Conservation (phyloP, 305 asterid species). For the Rubia tinctorum region DNA sequence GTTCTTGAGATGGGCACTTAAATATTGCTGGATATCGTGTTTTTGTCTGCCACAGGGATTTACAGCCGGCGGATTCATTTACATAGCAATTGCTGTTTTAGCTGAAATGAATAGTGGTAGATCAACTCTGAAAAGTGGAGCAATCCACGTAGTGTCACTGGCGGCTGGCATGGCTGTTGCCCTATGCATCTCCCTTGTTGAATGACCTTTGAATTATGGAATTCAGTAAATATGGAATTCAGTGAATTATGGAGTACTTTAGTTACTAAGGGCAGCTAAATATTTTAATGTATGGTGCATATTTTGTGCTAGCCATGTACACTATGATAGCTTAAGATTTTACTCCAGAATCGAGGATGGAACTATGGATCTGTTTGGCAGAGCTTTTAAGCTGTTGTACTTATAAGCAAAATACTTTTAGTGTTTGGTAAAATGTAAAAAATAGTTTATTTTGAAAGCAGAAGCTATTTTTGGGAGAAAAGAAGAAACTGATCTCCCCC, state of each 20-base stretch:
- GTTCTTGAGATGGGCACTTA: neutral
- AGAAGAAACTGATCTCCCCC: no score
- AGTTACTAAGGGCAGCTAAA: neutral
- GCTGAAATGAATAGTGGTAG: constrained; percentile 74
- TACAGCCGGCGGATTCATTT: constrained; percentile 95
- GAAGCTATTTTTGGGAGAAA: no score
- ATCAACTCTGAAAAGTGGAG: constrained; percentile 43
- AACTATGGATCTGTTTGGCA: no score
- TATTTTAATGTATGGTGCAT: neutral
- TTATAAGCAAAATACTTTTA: no score
- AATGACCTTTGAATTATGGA: constrained; percentile 33
- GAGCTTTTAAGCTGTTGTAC: no score
- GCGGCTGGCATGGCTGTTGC: constrained; percentile 80
- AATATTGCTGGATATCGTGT: neutral
- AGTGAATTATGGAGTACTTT: no score
- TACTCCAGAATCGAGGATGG: neutral
- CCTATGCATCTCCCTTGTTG: constrained; percentile 82
- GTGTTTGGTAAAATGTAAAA: no score
- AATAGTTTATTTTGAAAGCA: no score
- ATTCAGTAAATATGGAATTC: no score
- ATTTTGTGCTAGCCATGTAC: neutral
- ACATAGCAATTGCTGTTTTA: constrained; percentile 85
- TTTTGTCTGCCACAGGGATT: constrained; percentile 53
- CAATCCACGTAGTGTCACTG: constrained; percentile 52
- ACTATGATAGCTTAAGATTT: neutral